Conservation (phyloP, 2,329 filamentous ascomycete species). For the Ophiostoma triangulosporum region DNA sequence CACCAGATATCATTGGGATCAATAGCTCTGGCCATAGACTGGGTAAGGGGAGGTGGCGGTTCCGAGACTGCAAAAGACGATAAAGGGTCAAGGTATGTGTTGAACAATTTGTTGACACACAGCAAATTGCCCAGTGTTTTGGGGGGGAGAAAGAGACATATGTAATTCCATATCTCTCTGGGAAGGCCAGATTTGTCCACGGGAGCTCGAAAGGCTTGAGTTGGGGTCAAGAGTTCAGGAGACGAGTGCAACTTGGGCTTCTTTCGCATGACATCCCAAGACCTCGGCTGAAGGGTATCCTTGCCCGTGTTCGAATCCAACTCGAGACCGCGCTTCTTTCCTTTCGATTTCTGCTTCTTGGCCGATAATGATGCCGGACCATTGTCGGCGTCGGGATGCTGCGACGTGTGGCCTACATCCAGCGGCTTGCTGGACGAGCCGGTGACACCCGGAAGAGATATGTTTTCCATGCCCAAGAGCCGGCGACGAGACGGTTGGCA, state of each 20-base stretch:
- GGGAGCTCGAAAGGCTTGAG: neutral
- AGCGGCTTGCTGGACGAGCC: neutral
- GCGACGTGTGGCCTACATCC: neutral
- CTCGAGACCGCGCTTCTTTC: too few relatives aligned
- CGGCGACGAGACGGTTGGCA: neutral
- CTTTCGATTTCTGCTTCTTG: neutral
- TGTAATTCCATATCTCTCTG: constrained; percentile 54
- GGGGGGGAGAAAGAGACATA: constrained; percentile 55
- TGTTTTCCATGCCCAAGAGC: neutral
- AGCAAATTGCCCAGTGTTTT: constrained; percentile 50
- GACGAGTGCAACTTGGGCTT: constrained; percentile 18
- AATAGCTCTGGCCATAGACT: constrained; percentile 14
- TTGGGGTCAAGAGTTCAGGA: neutral
- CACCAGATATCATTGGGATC: constrained; percentile 59
- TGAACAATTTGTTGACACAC: constrained; percentile 54
- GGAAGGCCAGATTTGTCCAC: constrained; percentile 26
- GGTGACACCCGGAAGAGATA: neutral
- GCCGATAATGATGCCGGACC: neutral
- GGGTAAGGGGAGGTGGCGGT: neutral
- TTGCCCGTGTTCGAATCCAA: neutral
- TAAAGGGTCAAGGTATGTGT: constrained; percentile 40
- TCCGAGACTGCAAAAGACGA: constrained; percentile 15
- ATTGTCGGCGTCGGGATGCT: too few relatives aligned
- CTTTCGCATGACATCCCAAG: constrained; percentile 6
- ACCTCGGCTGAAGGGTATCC: too few relatives aligned